Percentiles rank a stretch among this genome's conserved stretches.
These are phyloP conservation scores for Scytalidium sp. DNA, from an alignment of 2,329 filamentous ascomycete genomes.

Conservation along the genomic window DNA sequence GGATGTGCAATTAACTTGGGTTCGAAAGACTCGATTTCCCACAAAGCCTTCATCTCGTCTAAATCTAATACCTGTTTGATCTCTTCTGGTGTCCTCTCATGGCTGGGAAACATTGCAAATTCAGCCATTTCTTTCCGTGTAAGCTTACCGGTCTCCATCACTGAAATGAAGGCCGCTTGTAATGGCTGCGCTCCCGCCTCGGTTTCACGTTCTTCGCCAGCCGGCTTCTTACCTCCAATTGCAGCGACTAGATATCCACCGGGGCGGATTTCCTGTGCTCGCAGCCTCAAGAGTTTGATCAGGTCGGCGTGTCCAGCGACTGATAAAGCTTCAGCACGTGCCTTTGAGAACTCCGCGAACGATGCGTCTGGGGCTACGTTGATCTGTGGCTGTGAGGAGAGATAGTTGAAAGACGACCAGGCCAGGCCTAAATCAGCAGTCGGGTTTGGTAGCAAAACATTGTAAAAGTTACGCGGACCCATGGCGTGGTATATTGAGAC, in stretches of 20 bases:
- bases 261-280: neutral
- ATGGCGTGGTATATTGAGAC: neutral
- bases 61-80: neutral
- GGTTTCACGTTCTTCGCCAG: neutral
- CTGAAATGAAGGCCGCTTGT: neutral
- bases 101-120: neutral
- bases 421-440: neutral
- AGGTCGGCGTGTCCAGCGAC: neutral
- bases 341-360: neutral
- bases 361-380: neutral
- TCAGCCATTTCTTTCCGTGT: neutral
- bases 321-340: neutral
- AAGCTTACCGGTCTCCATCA: neutral
- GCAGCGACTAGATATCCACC: neutral
- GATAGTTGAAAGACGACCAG: conserved; percentile 1
- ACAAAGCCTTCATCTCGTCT: neutral
- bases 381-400: neutral
- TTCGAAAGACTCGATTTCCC: neutral
- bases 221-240: neutral
- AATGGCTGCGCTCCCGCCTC: neutral
- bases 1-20: neutral
- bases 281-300: neutral
- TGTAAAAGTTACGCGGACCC: neutral
- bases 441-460: neutral
- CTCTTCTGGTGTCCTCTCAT: neutral